Percentiles rank a stretch among this genome's conserved stretches.
These are phyloP conservation scores for Solanum pennellii DNA, from an alignment of 257 asterid genomes.

Conservation along the genomic window DNA sequence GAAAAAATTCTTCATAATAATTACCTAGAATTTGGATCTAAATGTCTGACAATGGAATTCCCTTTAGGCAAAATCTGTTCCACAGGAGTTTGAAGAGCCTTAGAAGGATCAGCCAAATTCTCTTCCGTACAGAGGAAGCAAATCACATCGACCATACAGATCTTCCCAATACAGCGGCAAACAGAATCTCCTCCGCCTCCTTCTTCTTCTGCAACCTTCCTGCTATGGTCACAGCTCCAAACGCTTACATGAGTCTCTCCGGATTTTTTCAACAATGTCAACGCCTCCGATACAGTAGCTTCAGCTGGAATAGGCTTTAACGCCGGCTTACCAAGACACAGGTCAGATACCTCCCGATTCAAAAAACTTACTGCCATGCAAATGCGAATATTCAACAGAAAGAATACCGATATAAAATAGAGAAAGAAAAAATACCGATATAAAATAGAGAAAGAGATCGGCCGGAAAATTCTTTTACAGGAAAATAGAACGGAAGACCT, in stretches of 20 bases:
- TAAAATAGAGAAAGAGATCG: background rate
- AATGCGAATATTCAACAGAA: background rate
- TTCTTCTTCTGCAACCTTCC: background rate
- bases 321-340: conserved; percentile 81
- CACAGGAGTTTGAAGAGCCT: conserved; percentile 51
- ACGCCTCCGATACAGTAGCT: conserved; percentile 40
- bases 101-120: conserved; percentile 41
- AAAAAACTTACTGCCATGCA: conserved; percentile 81
- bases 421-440: background rate
- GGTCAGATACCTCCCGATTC: conserved; percentile 55
- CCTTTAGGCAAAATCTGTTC: conserved; percentile 33
- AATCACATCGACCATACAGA: conserved; percentile 49
- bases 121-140: conserved; percentile 51
- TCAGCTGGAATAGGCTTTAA: conserved; percentile 34
- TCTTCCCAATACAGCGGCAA: conserved; percentile 55
- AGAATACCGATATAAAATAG: background rate
- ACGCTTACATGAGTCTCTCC: conserved; percentile 49
- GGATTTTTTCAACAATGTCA: conserved; percentile 35
- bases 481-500: background rate
- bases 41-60: conserved; percentile 37
- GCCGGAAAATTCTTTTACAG: background rate
- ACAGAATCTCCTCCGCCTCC: background rate
- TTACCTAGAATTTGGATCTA: conserved; percentile 59
- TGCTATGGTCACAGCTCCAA: conserved; percentile 27
- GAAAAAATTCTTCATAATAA: background rate